Conservation (phyloP, 108 stramenopile genomes). For the Asterionellopsis glacialis region DNA sequence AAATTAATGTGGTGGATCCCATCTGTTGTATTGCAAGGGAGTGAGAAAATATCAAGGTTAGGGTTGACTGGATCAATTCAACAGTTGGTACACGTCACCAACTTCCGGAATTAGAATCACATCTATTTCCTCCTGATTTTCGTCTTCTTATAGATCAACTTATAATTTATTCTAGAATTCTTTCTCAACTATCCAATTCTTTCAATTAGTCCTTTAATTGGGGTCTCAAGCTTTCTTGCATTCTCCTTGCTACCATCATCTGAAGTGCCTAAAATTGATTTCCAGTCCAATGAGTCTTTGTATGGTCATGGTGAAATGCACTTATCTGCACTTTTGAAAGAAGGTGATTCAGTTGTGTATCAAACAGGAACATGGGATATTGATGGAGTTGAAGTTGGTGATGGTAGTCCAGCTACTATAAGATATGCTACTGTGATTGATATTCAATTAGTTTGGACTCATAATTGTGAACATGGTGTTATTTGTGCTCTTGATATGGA, state of each 20-base stretch:
- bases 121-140: too few relatives aligned
- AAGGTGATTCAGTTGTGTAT: slow-evolving; percentile 62
- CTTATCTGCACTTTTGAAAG: slow-evolving; percentile 47
- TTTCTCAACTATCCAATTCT: too few relatives aligned
- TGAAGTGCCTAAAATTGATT: slow-evolving; percentile 17
- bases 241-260: too few relatives aligned
- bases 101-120: too few relatives aligned
- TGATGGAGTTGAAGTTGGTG: slow-evolving; percentile 63
- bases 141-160: too few relatives aligned
- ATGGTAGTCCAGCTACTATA: slow-evolving; percentile 19
- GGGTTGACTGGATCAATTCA: too few relatives aligned
- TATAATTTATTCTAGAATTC: too few relatives aligned
- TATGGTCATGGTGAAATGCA: slow-evolving; percentile 63
- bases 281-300: slow-evolving; percentile 40
- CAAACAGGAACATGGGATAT: slow-evolving; percentile 67
- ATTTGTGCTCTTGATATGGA: slow-evolving; percentile 43
- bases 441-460: slow-evolving; percentile 75
- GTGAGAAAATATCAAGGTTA: too few relatives aligned
- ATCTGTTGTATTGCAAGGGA: slow-evolving; percentile 15
- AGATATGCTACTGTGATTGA: slow-evolving; percentile 38
- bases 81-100: too few relatives aligned
- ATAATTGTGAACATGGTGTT: slow-evolving; percentile 82
- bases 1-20: too few relatives aligned
- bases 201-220: too few relatives aligned
- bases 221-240: too few relatives aligned